Evolutionary conservation across 768 basidiomycete genomes (phyloP), one percentile per base, ranked within the genome.

Genomic region (Multifurca ochricompacta): DNA sequence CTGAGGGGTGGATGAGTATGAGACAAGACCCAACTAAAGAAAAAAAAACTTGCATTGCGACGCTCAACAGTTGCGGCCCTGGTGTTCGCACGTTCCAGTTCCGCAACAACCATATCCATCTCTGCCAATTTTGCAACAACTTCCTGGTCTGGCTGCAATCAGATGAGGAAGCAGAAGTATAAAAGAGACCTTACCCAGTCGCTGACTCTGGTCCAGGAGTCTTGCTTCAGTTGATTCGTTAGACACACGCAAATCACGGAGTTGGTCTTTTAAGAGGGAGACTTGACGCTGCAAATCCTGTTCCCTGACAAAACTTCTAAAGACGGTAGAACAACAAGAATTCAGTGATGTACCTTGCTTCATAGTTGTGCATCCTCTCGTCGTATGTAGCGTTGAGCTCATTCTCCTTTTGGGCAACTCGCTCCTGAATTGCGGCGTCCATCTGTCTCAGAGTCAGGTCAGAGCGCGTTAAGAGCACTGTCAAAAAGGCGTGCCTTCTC

Each of bases 351-450:
- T 61, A 92, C 92, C 95, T 80, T 65, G 95, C 95, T 68, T 94
- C 93, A 62, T 95, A 97, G 68, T 98, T 99, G 47, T 91, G 77
- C 66, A 99, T 76, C 61, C 85, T 85, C 71, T 99, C 96, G 63
- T 99, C 96, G 60, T 96, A 97, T 5, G 90, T 93, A 14, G 95
- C 96, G 60, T 95, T 90, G 18, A 98, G 75, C 70, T 97, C 96
- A 53, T 94, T 95, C 73, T 97, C 91, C 71, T 97, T 98, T 68
- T 90, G 87, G 3, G 75, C 73, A 31, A 98, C 87, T 64, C 85
- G 86, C 61, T 97, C 95, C 56, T 82, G 78, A 53, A 98, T 90
- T 73, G 93, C 74, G 41, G 86, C 85, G 21, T 97, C 94, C 96
- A 98, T 98, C 92, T 95, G 16, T 30, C 23, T 30, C 19, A 16